Percentiles rank a stretch among this genome's conserved stretches.
phyloP scores from a whole-genome alignment of 2,329 filamentous ascomycete species.

The Geoglossum cookeanum region DNA sequence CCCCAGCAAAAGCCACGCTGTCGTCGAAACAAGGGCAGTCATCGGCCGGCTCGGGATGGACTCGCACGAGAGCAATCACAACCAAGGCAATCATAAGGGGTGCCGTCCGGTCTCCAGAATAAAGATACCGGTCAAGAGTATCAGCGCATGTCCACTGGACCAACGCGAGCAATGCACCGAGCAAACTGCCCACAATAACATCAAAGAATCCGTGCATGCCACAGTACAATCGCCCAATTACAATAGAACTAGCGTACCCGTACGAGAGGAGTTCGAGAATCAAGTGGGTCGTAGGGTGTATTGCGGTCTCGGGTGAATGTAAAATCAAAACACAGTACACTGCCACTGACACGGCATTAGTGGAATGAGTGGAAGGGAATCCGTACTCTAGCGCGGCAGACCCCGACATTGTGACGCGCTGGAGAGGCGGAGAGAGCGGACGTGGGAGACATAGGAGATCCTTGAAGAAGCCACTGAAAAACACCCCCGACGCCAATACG shows the following conservation, averaged over 20 bases:
- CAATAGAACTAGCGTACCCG: constrained; percentile 74
- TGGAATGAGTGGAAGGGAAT: constrained; percentile 91
- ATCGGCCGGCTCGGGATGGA: constrained; percentile 90
- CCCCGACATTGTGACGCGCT: constrained; percentile 93
- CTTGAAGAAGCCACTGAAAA: constrained; percentile 84
- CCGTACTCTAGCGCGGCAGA: constrained; percentile 91
- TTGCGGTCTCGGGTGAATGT: constrained; percentile 41
- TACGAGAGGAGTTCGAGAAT: constrained; percentile 52
- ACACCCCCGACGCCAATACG: constrained; percentile 60
- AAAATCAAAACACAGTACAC: constrained; percentile 63
- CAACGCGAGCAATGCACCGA: constrained; percentile 48
- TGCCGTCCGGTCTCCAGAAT: constrained; percentile 42
- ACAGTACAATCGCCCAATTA: constrained; percentile 83
- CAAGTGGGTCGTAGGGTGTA: constrained; percentile 38
- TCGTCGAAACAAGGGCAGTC: constrained; percentile 96
- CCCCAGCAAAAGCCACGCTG: constrained; percentile 80
- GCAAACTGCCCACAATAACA: constrained; percentile 57
- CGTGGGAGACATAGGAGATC: constrained; percentile 84
- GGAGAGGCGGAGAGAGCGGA: constrained; percentile 75
- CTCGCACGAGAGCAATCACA: constrained; percentile 59
- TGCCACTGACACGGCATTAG: constrained; percentile 88
- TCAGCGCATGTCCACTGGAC: constrained; percentile 35
- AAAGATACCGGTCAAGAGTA: constrained; percentile 51
- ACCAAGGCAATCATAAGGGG: constrained; percentile 43
- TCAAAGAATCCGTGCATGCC: constrained; percentile 98